Conservation (phyloP, 352 stramenopile species). For the Peronospora destructor region DNA sequence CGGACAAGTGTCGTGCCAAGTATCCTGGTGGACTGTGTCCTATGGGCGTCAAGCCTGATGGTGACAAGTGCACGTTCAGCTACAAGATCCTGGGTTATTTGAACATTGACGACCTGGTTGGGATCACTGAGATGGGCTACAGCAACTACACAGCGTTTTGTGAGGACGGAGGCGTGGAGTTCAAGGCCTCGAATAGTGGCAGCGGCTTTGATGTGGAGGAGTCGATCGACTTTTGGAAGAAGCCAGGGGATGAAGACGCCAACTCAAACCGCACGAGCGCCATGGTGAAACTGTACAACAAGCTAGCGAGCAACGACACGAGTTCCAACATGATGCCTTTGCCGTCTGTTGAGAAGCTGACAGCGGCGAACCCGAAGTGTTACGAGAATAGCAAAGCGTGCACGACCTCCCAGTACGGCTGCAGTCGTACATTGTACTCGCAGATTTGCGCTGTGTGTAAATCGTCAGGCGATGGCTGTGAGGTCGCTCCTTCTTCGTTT, state of each 20-base stretch:
- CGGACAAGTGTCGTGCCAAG: slow-evolving; percentile 27
- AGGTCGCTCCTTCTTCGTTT: slow-evolving; percentile 30
- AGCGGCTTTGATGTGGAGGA: slow-evolving; percentile 29
- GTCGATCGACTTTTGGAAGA: slow-evolving; percentile 53
- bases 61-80: slow-evolving; percentile 53
- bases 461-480: slow-evolving; percentile 19
- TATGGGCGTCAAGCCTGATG: slow-evolving; percentile 45
- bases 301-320: slow-evolving; percentile 22
- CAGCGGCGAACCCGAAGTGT: slow-evolving; percentile 42
- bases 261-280: slow-evolving; percentile 50
- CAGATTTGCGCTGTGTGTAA: slow-evolving; percentile 59
- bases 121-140: slow-evolving; percentile 61
- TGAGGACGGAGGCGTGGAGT: slow-evolving; percentile 47
- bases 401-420: slow-evolving; percentile 39
- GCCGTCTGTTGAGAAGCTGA: slow-evolving; percentile 34
- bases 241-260: slow-evolving; percentile 35
- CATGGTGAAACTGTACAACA: slow-evolving; percentile 60
- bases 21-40: slow-evolving; percentile 43
- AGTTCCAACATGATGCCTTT: slow-evolving; percentile 41
- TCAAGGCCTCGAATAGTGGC: slow-evolving; percentile 29
- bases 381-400: slow-evolving; percentile 54
- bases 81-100: slow-evolving; percentile 65
- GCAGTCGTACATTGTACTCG: slow-evolving; percentile 42
- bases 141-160: slow-evolving; percentile 59
- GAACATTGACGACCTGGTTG: slow-evolving; percentile 56